phyloP scores from a whole-genome alignment of 2,329 filamentous ascomycete genomes.

The Aspergillus persii region DNA sequence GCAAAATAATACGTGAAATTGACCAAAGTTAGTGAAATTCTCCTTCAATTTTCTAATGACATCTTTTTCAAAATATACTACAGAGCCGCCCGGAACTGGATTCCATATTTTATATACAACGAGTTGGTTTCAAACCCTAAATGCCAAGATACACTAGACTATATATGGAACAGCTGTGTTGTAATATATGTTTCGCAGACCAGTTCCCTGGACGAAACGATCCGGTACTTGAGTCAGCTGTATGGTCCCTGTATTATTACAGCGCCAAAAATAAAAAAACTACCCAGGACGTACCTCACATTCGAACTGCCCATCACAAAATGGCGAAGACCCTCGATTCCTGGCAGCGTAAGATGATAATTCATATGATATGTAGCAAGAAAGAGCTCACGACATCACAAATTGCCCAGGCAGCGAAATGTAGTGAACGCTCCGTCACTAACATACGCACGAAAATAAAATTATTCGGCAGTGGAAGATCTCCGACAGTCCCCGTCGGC shows the following conservation, averaged over 20 bases:
- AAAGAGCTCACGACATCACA: neutral
- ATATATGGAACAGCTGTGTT: neutral
- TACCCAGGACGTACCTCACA: too few relatives aligned
- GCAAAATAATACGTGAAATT: too few relatives aligned
- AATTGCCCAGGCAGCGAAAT: constrained; percentile 1
- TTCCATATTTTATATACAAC: constrained; percentile 1
- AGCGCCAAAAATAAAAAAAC: constrained; percentile 1
- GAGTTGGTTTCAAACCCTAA: constrained; percentile 1
- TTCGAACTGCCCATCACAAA: neutral
- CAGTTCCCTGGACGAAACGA: neutral
- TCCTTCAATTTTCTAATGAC: too few relatives aligned
- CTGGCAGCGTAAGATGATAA: neutral
- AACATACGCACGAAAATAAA: neutral
- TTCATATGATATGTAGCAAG: neutral
- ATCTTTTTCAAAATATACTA: too few relatives aligned
- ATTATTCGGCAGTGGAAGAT: constrained; percentile 1
- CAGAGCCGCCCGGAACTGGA: neutral
- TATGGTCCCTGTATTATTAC: neutral
- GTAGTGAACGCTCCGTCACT: neutral
- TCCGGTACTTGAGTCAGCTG: neutral
- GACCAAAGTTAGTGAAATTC: too few relatives aligned
- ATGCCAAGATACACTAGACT: neutral
- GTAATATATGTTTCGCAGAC: neutral
- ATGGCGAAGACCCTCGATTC: neutral
- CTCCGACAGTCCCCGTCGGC: neutral